phyloP scores from a whole-genome alignment of 179 eudicot genomes.

The Spergularia azorica region DNA sequence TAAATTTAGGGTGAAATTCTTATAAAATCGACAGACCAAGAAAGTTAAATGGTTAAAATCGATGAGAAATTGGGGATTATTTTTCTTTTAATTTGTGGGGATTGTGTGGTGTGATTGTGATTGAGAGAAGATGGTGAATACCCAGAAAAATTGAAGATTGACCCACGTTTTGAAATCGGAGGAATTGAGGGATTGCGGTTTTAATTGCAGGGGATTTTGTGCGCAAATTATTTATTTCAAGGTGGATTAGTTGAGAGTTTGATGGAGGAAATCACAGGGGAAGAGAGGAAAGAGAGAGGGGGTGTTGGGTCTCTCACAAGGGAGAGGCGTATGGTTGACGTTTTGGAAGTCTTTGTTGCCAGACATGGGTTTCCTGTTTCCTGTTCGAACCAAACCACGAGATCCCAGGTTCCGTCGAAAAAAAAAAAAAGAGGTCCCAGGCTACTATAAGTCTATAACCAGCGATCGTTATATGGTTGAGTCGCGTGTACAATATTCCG shows the following conservation, averaged over 20 bases:
- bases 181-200: conserved; percentile 15
- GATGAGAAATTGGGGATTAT: background rate
- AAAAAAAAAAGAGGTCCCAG: too few species aligned
- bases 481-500: too few species aligned
- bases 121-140: background rate
- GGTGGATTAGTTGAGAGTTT: conserved; percentile 2
- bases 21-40: conserved; percentile 18
- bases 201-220: conserved; percentile 7
- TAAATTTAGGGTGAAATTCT: conserved; percentile 5
- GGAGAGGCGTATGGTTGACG: conserved; percentile 23
- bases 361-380: background rate
- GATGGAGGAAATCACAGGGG: background rate
- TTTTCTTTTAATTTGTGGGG: background rate
- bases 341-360: background rate
- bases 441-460: too few species aligned
- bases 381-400: too few species aligned
- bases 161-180: conserved; percentile 25
- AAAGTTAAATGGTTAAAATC: background rate
- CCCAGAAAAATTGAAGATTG: conserved; percentile 20
- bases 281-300: background rate
- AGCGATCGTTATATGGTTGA: too few species aligned
- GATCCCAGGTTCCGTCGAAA: too few species aligned
- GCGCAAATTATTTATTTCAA: background rate
- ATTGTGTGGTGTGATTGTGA: background rate
- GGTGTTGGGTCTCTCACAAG: background rate